phyloP scores from a whole-genome alignment of 192 early-diverging fungal species.

The Entophlyctis helioformis region DNA sequence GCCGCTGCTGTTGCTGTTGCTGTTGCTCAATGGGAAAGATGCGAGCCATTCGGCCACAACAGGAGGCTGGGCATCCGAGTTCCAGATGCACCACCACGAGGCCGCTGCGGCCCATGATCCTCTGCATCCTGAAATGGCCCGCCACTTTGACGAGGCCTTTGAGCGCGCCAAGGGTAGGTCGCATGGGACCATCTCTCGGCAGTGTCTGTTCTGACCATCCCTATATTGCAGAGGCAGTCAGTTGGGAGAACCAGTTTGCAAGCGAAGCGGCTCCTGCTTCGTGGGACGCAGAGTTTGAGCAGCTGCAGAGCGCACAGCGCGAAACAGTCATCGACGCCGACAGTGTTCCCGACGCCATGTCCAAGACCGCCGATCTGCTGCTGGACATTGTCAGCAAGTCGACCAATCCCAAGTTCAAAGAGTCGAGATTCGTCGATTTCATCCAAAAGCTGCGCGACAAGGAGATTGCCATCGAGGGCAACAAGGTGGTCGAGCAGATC shows the following conservation, averaged over 20 bases:
- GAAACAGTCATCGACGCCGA: conserved; percentile 9
- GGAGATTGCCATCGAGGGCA: conserved; percentile 76
- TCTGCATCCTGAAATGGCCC: conserved; percentile 3
- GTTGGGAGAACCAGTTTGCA: too few species aligned
- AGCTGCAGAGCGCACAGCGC: conserved; percentile 30
- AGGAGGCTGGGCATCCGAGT: conserved; percentile 2
- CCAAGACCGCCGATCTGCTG: conserved; percentile 70
- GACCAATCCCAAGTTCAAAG: conserved; percentile 85
- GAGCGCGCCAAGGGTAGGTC: conserved; percentile 13
- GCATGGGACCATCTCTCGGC: neutral
- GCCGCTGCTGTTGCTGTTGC: neutral
- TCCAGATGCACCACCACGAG: neutral
- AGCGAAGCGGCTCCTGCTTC: too few species aligned
- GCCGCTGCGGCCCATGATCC: neutral
- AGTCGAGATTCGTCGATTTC: conserved; percentile 82
- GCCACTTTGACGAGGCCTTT: conserved; percentile 22
- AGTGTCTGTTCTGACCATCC: neutral
- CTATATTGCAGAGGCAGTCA: neutral
- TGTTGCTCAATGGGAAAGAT: neutral
- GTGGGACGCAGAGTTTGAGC: conserved; percentile 49
- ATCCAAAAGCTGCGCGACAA: conserved; percentile 87
- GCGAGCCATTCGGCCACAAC: neutral
- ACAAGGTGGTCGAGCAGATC: conserved; percentile 67
- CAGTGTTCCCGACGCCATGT: conserved; percentile 53
- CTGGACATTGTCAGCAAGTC: conserved; percentile 61